Percentiles rank a stretch among this genome's conserved stretches.
Conservation (phyloP, 2,329 filamentous ascomycete species). For the Alternaria sp. region DNA sequence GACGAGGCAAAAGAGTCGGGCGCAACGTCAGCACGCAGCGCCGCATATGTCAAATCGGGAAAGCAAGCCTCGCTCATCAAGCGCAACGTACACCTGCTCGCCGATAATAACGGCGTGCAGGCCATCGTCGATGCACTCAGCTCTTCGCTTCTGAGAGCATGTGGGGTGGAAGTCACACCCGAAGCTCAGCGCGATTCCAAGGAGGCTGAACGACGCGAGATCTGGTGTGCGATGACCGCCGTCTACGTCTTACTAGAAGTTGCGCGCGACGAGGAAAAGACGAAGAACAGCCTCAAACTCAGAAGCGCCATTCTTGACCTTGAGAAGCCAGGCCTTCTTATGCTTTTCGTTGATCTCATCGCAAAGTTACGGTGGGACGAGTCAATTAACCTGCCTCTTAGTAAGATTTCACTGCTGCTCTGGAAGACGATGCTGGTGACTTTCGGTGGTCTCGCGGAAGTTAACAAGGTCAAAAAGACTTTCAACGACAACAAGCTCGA, state of each 20-base stretch:
- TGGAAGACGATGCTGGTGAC: conserved; percentile 92
- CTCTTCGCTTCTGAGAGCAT: conserved; percentile 42
- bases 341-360: conserved; percentile 72
- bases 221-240: conserved; percentile 60
- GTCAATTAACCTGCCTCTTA: conserved; percentile 65
- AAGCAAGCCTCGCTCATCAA: conserved; percentile 57
- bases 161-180: conserved; percentile 35
- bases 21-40: conserved; percentile 13
- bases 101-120: conserved; percentile 52
- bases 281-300: conserved; percentile 62
- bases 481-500: conserved; percentile 67
- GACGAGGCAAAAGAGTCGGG: conserved; percentile 16
- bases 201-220: conserved; percentile 53
- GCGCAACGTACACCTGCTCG: conserved; percentile 53
- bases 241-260: conserved; percentile 60
- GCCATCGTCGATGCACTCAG: conserved; percentile 52
- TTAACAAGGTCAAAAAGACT: conserved; percentile 76
- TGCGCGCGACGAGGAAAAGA: conserved; percentile 48
- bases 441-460: conserved; percentile 80
- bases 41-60: conserved; percentile 43
- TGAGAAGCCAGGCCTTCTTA: conserved; percentile 68
- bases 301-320: conserved; percentile 43
- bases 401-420: conserved; percentile 74
- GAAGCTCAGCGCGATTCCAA: conserved; percentile 43
- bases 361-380: conserved; percentile 64